These are phyloP conservation scores for Nitzschia inconspicua DNA, from an alignment of 108 stramenopile genomes.

Conservation along the genomic window DNA sequence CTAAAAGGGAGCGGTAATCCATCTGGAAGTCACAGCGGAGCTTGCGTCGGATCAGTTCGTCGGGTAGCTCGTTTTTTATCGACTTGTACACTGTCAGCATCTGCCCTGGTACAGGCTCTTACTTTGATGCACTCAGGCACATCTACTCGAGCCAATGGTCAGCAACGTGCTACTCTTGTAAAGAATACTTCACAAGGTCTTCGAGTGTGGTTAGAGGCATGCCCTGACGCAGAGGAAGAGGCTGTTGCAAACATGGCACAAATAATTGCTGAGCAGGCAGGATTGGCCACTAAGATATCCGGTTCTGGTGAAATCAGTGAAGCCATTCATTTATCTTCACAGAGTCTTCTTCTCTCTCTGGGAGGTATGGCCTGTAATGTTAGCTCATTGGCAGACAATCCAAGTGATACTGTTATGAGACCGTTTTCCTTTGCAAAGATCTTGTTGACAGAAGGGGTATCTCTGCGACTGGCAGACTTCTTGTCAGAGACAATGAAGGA, in stretches of 20 bases:
- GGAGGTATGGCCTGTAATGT: constrained; percentile 57
- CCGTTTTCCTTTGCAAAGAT: constrained; percentile 48
- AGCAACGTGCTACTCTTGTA: constrained; percentile 31
- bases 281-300: background rate
- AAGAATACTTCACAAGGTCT: constrained; percentile 9
- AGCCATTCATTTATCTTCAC: constrained; percentile 45
- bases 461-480: constrained; percentile 8
- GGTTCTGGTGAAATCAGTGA: constrained; percentile 37
- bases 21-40: constrained; percentile 31
- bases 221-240: constrained; percentile 14
- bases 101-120: constrained; percentile 36
- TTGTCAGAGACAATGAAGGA: background rate
- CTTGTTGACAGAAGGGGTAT: constrained; percentile 24
- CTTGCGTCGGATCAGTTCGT: constrained; percentile 50
- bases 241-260: constrained; percentile 6
- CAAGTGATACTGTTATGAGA: constrained; percentile 56
- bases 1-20: constrained; percentile 29
- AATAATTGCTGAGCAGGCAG: constrained; percentile 9
- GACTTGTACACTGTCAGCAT: constrained; percentile 12
- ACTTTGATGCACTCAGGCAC: constrained; percentile 64
- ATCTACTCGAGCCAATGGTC: constrained; percentile 20
- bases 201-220: background rate
- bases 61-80: constrained; percentile 36
- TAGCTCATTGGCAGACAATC: constrained; percentile 40
- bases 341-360: constrained; percentile 54